phyloP scores from a whole-genome alignment of 495 filamentous ascomycete genomes.

The Xylaria telfairii region DNA sequence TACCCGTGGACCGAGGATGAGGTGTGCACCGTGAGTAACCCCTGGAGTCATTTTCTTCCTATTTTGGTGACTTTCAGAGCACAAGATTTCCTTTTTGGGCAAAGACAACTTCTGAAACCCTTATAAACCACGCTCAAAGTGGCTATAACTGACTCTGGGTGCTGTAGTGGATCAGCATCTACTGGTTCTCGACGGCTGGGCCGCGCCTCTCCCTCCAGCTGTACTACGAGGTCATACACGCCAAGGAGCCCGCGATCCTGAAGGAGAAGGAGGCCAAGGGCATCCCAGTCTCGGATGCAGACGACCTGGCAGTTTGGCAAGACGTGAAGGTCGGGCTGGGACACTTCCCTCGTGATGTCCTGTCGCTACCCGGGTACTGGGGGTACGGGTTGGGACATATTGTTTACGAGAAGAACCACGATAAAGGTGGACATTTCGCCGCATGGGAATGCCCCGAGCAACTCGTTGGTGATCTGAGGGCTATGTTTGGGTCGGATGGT shows the following conservation, averaged over 20 bases:
- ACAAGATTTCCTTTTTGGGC: too few relatives aligned
- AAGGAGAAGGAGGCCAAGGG: constrained; percentile 23
- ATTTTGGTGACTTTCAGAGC: too few relatives aligned
- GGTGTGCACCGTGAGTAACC: too few relatives aligned
- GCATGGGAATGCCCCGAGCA: constrained; percentile 62
- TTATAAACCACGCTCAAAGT: too few relatives aligned
- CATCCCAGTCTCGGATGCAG: background rate
- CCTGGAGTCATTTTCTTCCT: too few relatives aligned
- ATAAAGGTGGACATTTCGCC: constrained; percentile 68
- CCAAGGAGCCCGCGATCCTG: background rate
- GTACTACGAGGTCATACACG: constrained; percentile 57
- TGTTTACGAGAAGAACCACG: constrained; percentile 59
- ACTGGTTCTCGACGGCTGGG: constrained; percentile 57
- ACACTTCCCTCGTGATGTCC: constrained; percentile 59
- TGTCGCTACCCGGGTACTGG: constrained; percentile 58
- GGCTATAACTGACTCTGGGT: too few relatives aligned
- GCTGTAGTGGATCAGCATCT: constrained; percentile 64
- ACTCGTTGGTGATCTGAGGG: constrained; percentile 60
- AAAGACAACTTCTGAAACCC: too few relatives aligned
- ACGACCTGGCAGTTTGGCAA: constrained; percentile 30
- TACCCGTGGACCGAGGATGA: constrained; percentile 68
- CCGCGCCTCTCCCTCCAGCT: constrained; percentile 56
- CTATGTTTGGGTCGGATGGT: constrained; percentile 56
- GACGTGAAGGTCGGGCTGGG: constrained; percentile 60
- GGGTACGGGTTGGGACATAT: constrained; percentile 57